These are phyloP conservation scores for Amorphotheca resinae DNA, from an alignment of 495 filamentous ascomycete species.

Conservation along the genomic window DNA sequence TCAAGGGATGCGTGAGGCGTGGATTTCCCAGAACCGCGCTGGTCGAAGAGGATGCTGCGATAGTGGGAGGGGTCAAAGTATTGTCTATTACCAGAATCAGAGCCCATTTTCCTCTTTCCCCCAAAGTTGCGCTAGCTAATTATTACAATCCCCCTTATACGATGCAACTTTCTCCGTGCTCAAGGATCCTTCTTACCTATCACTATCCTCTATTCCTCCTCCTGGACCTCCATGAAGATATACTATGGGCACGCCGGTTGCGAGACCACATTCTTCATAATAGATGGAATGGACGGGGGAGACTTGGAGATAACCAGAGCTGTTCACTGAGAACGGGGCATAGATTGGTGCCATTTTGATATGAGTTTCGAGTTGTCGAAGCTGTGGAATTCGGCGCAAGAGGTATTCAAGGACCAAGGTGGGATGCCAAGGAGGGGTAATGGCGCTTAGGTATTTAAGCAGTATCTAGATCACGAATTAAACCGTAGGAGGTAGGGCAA, in stretches of 20 bases:
- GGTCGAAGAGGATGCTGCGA: conserved; percentile 33
- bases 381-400: too few relatives aligned
- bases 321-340: conserved; percentile 10
- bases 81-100: conserved; percentile 6
- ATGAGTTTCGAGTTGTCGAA: too few relatives aligned
- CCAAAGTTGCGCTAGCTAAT: too few relatives aligned
- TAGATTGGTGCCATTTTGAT: conserved; percentile 17
- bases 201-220: conserved; percentile 24
- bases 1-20: conserved; percentile 26
- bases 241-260: conserved; percentile 25
- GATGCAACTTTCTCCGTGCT: too few relatives aligned
- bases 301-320: conserved; percentile 25
- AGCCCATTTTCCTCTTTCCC: too few relatives aligned
- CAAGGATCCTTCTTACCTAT: conserved; percentile 21
- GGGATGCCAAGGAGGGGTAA: too few relatives aligned
- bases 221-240: conserved; percentile 36
- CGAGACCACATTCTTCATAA: conserved; percentile 34
- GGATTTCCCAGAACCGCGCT: conserved; percentile 34
- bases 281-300: conserved; percentile 27
- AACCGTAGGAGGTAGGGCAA: too few relatives aligned
- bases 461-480: too few relatives aligned
- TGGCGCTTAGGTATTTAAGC: too few relatives aligned
- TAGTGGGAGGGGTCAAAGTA: conserved; percentile 35
- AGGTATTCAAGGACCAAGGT: too few relatives aligned
- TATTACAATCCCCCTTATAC: too few relatives aligned